Base-by-base conservation (phyloP, 176 grass and related monocot genomes). In the Dactylis glomerata region DNA sequence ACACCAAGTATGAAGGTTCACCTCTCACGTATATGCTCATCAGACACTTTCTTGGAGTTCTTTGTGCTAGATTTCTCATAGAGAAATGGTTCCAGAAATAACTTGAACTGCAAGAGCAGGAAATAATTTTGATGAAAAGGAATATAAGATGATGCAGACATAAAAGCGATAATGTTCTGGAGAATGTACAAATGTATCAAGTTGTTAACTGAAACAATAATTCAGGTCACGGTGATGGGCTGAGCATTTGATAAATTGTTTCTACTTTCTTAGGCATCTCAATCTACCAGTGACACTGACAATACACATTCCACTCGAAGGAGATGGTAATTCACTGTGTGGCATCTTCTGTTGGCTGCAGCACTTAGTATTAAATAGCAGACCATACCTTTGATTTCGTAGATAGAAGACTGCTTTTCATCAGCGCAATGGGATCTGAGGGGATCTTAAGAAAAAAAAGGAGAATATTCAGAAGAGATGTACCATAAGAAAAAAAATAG, bases 51-150 rank as follows among this genome's bases (percentile, higher is more conserved):
- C 55, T 74, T 78, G 31, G 92, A 88, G 80, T 65, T 88, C 46
- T 78, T 92, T 68, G 19, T 86, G 55, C 63, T 78, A 81, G 63
- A 58, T 67, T 76, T 85, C 69, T 92, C 95, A 40, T 83, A 92
- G 30, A 94, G 83, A 87, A 98, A 87, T 89, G 93, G 96, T 77
- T 98, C 96, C 75, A 96, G 59, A 75, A 98, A 84, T 69, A 95
- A 85, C 30, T 85, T 92, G 19, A 93, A 64, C 93, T 98, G 86
- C 57, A 86, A 88, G 46, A 17, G 82, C 68, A 69, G 37, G 37
- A 74, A 30, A 68, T 24, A 86, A 44, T 76, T 76, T 75, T 20
- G 37, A 61, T 15, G 27, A 37, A 76, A 40, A 38, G 0, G 64
- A 78, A 52, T 74, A 63, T 67, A 38, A 66, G 1, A 75, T 65